Conservation (phyloP, 1,284 basidiomycete genomes). For the Amylostereum chailletii region DNA sequence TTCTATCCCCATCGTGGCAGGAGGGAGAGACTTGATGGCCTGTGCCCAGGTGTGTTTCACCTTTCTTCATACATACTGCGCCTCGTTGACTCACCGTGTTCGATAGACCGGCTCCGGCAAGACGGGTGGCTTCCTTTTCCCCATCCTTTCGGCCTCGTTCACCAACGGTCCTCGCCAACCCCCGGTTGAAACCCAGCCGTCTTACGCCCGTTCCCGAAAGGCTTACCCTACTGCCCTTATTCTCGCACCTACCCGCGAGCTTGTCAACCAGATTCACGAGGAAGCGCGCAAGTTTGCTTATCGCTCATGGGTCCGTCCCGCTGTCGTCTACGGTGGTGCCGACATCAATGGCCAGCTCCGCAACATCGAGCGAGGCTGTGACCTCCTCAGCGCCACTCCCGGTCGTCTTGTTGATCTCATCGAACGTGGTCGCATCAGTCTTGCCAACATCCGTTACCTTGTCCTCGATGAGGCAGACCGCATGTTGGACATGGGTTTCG, state of each 20-base stretch:
- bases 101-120: slow-evolving; percentile 95
- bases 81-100: slow-evolving; percentile 7
- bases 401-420: slow-evolving; percentile 98
- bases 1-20: slow-evolving; percentile 96
- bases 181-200: slow-evolving; percentile 43
- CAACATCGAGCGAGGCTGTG: slow-evolving; percentile 93
- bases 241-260: slow-evolving; percentile 95
- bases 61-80: slow-evolving; percentile 10
- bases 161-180: slow-evolving; percentile 70
- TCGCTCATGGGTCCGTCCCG: slow-evolving; percentile 98
- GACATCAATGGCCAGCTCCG: slow-evolving; percentile 96
- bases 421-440: slow-evolving; percentile 93
- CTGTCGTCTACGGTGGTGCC: slow-evolving; percentile 98
- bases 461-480: slow-evolving; percentile 99
- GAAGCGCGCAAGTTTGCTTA: slow-evolving; percentile 99
- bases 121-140: slow-evolving; percentile 98
- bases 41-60: slow-evolving; percentile 76
- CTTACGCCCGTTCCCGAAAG: slow-evolving; percentile 73
- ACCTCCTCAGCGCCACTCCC: slow-evolving; percentile 95
- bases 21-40: slow-evolving; percentile 92
- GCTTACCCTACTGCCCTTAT: slow-evolving; percentile 95
- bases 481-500: slow-evolving; percentile 99
- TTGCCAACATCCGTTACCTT: slow-evolving; percentile 95
- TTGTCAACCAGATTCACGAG: slow-evolving; percentile 98
- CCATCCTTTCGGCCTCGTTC: slow-evolving; percentile 95